Conservation (phyloP, 2,329 filamentous ascomycete species). For the Metarhizium rileyi region DNA sequence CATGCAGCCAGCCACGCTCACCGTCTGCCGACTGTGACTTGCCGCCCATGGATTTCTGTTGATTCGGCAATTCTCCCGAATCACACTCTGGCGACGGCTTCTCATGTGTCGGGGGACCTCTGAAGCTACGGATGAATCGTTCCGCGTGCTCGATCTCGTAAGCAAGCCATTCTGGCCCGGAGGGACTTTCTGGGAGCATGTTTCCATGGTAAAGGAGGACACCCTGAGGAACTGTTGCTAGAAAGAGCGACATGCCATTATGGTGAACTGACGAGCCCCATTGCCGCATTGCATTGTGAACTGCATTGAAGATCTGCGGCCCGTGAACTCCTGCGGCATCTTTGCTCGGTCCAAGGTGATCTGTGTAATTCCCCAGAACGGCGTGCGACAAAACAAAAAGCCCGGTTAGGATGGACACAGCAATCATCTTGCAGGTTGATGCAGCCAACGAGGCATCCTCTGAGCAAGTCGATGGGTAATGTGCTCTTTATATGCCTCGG, state of each 20-base stretch:
- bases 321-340: conserved; percentile 11
- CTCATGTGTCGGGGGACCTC: not conserved
- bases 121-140: conserved; percentile 33
- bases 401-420: not conserved
- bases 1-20: conserved; percentile 39
- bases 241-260: conserved; percentile 54
- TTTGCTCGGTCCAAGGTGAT: not conserved
- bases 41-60: not conserved
- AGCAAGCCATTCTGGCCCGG: conserved; percentile 48
- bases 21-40: not conserved
- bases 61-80: not conserved
- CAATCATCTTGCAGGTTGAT: not conserved
- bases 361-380: not conserved
- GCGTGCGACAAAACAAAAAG: not conserved
- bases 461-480: too few relatives aligned
- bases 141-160: conserved; percentile 55
- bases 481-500: too few relatives aligned
- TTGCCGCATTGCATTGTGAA: conserved; percentile 52
- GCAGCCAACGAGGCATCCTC: not conserved
- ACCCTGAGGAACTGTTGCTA: conserved; percentile 42
- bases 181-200: conserved; percentile 27
- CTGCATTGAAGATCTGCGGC: conserved; percentile 51
- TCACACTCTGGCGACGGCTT: not conserved
- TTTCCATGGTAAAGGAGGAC: conserved; percentile 50
- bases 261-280: conserved; percentile 53